Percentiles rank a stretch among this genome's conserved stretches.
phyloP scores from a whole-genome alignment of 495 filamentous ascomycete species.

The Penicillium simplicissimum region DNA sequence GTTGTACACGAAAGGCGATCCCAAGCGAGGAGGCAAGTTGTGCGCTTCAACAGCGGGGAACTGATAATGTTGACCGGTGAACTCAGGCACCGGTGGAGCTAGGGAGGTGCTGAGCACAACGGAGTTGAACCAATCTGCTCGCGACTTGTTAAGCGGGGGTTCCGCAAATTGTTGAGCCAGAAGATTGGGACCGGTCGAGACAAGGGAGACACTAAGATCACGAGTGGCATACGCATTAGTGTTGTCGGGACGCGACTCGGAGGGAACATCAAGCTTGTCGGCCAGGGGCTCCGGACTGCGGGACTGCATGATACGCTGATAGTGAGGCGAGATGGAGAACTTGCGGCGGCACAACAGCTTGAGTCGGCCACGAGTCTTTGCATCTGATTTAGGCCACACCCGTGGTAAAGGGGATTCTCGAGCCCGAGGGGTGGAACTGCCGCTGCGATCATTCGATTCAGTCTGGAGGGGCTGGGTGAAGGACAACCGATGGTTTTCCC shows the following conservation, averaged over 20 bases:
- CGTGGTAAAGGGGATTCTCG: constrained; percentile 30
- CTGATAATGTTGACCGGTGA: constrained; percentile 16
- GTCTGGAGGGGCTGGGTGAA: constrained; percentile 11
- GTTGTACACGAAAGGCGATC: constrained; percentile 58
- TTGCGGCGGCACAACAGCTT: constrained; percentile 79
- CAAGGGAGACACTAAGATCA: constrained; percentile 83
- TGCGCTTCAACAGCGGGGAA: constrained; percentile 26
- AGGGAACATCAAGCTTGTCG: constrained; percentile 43
- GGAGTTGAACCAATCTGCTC: constrained; percentile 39
- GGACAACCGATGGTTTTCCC: constrained; percentile 52
- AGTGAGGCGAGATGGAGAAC: constrained; percentile 65
- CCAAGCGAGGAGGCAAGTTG: constrained; percentile 42
- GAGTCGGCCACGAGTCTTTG: constrained; percentile 77
- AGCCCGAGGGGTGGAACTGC: constrained; percentile 63
- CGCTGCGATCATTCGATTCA: constrained; percentile 45
- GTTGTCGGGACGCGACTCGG: constrained; percentile 25
- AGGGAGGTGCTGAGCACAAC: constrained; percentile 12
- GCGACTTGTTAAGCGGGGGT: not conserved
- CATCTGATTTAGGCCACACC: constrained; percentile 79
- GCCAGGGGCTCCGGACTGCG: constrained; percentile 73
- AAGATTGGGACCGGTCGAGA: constrained; percentile 72
- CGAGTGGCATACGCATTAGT: constrained; percentile 61
- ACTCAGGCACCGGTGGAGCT: not conserved
- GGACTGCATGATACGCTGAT: constrained; percentile 69
- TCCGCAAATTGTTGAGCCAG: constrained; percentile 62